A percentile compares a stretch with the other conserved stretches of the same genome.
Evolutionary conservation across 2,329 filamentous ascomycete genomes (phyloP).

Genomic region (Annulohypoxylon truncatum): DNA sequence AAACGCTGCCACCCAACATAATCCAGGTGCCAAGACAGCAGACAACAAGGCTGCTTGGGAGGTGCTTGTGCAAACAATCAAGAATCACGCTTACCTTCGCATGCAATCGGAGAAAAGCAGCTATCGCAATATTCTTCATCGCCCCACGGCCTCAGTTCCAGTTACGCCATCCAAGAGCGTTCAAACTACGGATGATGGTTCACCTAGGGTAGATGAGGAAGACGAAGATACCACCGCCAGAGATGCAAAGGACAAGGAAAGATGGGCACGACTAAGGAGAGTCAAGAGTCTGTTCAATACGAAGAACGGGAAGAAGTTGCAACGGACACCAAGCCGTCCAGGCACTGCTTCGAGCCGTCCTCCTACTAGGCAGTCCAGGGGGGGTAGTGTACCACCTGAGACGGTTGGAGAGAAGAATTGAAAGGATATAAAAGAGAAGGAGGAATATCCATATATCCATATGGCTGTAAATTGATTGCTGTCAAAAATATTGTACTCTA

Average conservation of each 20-base stretch:
- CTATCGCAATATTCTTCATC: slow-evolving; percentile 48
- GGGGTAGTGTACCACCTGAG: slow-evolving; percentile 39
- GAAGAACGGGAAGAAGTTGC: slow-evolving; percentile 68
- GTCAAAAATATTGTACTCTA: not conserved
- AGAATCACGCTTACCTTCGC: slow-evolving; percentile 68
- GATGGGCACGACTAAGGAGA: slow-evolving; percentile 76
- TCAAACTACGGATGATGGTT: slow-evolving; percentile 39
- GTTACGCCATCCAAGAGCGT: slow-evolving; percentile 41
- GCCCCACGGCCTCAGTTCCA: slow-evolving; percentile 46
- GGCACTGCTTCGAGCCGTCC: slow-evolving; percentile 52
- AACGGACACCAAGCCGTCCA: slow-evolving; percentile 56
- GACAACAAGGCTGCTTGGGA: slow-evolving; percentile 65
- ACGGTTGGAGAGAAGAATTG: slow-evolving; percentile 37
- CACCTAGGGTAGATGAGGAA: slow-evolving; percentile 53
- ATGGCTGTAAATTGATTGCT: not conserved
- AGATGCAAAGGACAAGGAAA: slow-evolving; percentile 74
- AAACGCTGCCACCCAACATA: slow-evolving; percentile 71
- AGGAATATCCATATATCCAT: not conserved
- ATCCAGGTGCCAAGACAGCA: slow-evolving; percentile 54
- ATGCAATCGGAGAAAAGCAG: slow-evolving; percentile 46
- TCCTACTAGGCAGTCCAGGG: slow-evolving; percentile 43
- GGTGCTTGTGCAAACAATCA: slow-evolving; percentile 64
- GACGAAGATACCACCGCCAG: slow-evolving; percentile 60
- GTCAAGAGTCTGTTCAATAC: slow-evolving; percentile 79
- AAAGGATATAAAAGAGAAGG: not conserved